A percentile compares a stretch with the other conserved stretches of the same genome.
phyloP scores from a whole-genome alignment of 345 rosid genomes.

The Ricinus communis region DNA sequence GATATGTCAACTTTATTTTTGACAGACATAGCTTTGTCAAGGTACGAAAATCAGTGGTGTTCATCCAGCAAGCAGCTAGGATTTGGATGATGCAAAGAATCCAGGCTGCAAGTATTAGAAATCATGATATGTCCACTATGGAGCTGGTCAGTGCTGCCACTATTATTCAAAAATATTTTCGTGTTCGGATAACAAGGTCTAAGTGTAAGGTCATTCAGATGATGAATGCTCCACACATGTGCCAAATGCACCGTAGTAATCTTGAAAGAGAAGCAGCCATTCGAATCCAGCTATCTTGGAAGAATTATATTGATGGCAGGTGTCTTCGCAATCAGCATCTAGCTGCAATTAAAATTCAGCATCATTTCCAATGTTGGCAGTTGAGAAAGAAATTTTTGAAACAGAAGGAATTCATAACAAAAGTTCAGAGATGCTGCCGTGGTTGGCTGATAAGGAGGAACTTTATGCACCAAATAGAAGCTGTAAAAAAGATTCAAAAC shows the following conservation, averaged over 20 bases:
- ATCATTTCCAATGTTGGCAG: constrained; percentile 45
- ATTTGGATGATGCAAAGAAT: constrained; percentile 39
- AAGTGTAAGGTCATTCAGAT: constrained; percentile 14
- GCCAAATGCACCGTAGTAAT: constrained; percentile 16
- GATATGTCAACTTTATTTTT: constrained; percentile 42
- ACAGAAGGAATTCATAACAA: constrained; percentile 40
- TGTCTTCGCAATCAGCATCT: constrained; percentile 21
- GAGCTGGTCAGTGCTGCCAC: constrained; percentile 29
- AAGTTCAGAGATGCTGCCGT: constrained; percentile 55
- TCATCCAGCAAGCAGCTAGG: constrained; percentile 65
- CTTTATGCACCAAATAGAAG: constrained; percentile 41
- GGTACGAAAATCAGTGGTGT: constrained; percentile 40
- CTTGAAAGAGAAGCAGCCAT: constrained; percentile 45
- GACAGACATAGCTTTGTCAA: constrained; percentile 53
- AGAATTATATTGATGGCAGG: constrained; percentile 24
- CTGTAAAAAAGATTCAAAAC: constrained; percentile 59
- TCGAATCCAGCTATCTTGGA: constrained; percentile 63
- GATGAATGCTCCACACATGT: constrained; percentile 12
- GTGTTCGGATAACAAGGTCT: constrained; percentile 28
- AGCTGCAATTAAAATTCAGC: constrained; percentile 57
- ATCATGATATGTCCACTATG: constrained; percentile 11
- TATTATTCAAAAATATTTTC: constrained; percentile 24
- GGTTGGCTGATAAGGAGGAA: constrained; percentile 62
- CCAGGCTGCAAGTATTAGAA: constrained; percentile 2
- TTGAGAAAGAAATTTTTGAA: constrained; percentile 41